A percentile compares a stretch with the other conserved stretches of the same genome.
Conservation (phyloP, 2,329 filamentous ascomycete genomes). For the Sporothrix dimorphospora region DNA sequence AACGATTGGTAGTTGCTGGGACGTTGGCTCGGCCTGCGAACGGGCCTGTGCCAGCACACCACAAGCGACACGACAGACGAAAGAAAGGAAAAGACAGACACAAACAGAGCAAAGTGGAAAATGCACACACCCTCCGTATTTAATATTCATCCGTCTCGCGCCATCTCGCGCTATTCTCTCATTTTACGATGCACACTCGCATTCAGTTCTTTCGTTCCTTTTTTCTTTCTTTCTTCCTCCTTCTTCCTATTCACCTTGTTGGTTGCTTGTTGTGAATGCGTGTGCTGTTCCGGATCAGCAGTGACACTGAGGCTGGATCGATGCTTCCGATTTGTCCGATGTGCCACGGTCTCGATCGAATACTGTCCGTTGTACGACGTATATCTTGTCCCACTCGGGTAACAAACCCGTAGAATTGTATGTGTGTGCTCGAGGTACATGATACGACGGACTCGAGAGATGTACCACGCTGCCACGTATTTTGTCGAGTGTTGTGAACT, state of each 20-base stretch:
- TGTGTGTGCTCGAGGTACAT: neutral
- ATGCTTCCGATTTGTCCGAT: conserved; percentile 14
- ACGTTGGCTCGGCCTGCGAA: neutral
- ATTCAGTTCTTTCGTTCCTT: neutral
- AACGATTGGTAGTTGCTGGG: neutral
- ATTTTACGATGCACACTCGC: neutral
- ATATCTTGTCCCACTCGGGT: neutral
- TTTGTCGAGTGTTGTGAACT: no score
- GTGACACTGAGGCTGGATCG: neutral
- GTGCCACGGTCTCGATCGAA: neutral
- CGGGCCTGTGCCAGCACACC: neutral
- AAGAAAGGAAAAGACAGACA: neutral
- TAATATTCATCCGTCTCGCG: neutral
- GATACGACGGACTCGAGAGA: no score
- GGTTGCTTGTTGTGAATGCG: neutral
- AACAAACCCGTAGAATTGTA: neutral
- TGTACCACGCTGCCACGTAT: no score
- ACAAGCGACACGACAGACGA: neutral
- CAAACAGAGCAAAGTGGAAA: neutral
- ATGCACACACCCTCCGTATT: neutral
- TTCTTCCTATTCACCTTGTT: neutral
- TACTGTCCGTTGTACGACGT: neutral
- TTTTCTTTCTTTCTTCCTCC: neutral
- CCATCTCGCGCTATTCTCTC: neutral
- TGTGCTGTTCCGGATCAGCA: neutral